Conservation (phyloP, 768 basidiomycete species). For the Collybia mongolica region DNA sequence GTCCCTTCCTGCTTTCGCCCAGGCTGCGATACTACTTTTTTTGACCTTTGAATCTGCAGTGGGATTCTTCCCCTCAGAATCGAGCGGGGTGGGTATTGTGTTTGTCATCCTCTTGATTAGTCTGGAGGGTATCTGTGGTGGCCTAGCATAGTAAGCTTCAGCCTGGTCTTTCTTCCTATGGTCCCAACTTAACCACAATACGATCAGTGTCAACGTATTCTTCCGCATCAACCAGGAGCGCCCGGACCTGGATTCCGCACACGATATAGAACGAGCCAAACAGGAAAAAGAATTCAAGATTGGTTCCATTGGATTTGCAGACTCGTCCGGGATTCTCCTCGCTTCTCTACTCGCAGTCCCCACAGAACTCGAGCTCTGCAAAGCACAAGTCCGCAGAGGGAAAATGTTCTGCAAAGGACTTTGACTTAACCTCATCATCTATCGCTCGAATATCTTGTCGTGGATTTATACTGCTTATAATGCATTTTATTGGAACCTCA, state of each 20-base stretch:
- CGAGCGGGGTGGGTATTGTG: conserved; percentile 46
- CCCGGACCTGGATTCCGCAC: conserved; percentile 40
- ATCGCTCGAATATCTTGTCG: too few relatives aligned
- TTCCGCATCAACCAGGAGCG: conserved; percentile 79
- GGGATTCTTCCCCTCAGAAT: conserved; percentile 55
- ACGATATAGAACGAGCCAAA: conserved; percentile 56
- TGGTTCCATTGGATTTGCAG: conserved; percentile 84
- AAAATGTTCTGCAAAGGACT: conserved; percentile 69
- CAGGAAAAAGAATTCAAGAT: conserved; percentile 90
- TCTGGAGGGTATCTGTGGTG: conserved; percentile 90
- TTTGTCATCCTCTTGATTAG: conserved; percentile 78
- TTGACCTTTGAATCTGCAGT: conserved; percentile 67
- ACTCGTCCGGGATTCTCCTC: conserved; percentile 69
- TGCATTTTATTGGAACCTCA: too few relatives aligned
- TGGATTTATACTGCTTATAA: too few relatives aligned
- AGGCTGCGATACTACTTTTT: conserved; percentile 61
- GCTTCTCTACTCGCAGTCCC: conserved; percentile 70
- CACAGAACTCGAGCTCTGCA: conserved; percentile 76
- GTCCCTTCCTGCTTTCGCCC: conserved; percentile 72
- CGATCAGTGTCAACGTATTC: conserved; percentile 77
- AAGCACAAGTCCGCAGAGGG: conserved; percentile 65
- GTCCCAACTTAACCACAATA: not conserved
- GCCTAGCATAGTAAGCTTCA: conserved; percentile 78
- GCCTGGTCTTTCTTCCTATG: not conserved
- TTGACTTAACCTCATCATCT: conserved; percentile 20